Evolutionary conservation across 495 filamentous ascomycete species (phyloP).

Genomic region (Xylaria telfairii): DNA sequence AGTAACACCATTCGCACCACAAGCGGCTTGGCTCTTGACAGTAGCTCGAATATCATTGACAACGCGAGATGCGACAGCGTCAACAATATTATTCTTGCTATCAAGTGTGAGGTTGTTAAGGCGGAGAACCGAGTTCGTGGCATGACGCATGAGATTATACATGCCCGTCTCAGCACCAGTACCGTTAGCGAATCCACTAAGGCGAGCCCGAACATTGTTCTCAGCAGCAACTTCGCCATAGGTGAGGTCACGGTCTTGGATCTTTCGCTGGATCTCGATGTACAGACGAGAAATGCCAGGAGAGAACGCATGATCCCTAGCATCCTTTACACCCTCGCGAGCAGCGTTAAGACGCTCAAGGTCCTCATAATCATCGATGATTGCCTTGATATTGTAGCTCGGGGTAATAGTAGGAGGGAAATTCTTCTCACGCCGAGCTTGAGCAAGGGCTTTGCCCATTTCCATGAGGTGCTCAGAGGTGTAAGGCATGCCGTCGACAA

Average conservation of each 20-base stretch:
- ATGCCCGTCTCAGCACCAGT: constrained; percentile 33
- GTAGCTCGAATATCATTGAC: constrained; percentile 30
- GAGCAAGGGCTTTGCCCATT: constrained; percentile 30
- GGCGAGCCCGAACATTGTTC: constrained; percentile 29
- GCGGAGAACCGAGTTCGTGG: constrained; percentile 27
- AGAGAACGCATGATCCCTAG: constrained; percentile 29
- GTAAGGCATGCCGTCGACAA: constrained; percentile 19
- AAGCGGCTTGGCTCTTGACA: constrained; percentile 26
- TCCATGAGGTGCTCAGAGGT: neutral
- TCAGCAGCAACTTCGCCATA: constrained; percentile 30
- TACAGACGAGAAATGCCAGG: constrained; percentile 24
- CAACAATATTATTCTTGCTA: constrained; percentile 20
- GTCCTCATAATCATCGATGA: constrained; percentile 28
- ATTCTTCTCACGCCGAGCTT: constrained; percentile 33
- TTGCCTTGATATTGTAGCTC: constrained; percentile 19
- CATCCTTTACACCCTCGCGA: constrained; percentile 18
- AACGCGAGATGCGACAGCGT: constrained; percentile 27
- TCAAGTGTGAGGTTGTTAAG: constrained; percentile 28
- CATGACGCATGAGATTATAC: constrained; percentile 39
- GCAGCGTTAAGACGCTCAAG: constrained; percentile 18
- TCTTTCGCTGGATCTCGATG: constrained; percentile 30
- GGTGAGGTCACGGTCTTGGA: constrained; percentile 35
- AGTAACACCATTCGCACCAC: constrained; percentile 18
- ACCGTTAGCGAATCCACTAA: constrained; percentile 35
- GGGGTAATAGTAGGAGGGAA: constrained; percentile 33